These are phyloP conservation scores for Fomes fomentarius DNA, from an alignment of 1,284 basidiomycete genomes.

Conservation along the genomic window DNA sequence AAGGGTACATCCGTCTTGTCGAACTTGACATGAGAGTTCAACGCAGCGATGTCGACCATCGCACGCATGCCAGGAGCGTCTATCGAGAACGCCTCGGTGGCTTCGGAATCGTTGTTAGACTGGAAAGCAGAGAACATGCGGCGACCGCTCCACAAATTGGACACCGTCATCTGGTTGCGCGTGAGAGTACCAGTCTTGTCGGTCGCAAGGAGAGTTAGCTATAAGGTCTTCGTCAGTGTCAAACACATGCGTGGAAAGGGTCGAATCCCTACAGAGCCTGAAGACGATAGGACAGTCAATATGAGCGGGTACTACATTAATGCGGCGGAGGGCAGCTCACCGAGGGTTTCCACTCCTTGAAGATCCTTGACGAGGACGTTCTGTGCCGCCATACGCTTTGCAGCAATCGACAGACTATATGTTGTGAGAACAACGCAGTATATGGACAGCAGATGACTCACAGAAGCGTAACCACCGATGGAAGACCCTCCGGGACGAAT, in stretches of 20 bases:
- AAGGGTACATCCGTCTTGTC: constrained; percentile 66
- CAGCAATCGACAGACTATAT: constrained; percentile 63
- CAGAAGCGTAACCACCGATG: constrained; percentile 71
- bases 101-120: constrained; percentile 68
- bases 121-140: constrained; percentile 68
- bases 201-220: constrained; percentile 69
- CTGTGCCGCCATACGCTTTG: constrained; percentile 72
- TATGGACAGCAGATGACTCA: constrained; percentile 19
- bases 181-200: constrained; percentile 81
- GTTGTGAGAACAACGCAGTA: not conserved
- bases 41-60: constrained; percentile 62
- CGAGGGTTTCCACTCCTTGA: constrained; percentile 73
- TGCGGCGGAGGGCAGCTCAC: too few relatives aligned
- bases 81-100: constrained; percentile 52
- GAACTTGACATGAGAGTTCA: constrained; percentile 73
- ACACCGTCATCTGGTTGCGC: constrained; percentile 74
- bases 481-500: constrained; percentile 70
- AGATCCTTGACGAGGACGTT: constrained; percentile 74
- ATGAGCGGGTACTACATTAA: too few relatives aligned
- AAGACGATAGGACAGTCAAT: too few relatives aligned
- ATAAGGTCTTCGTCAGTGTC: not conserved
- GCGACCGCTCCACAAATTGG: constrained; percentile 63
- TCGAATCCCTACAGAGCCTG: constrained; percentile 42
- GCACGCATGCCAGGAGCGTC: constrained; percentile 60
- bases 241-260: constrained; percentile 11